These are phyloP conservation scores for Trifolium fragiferum DNA, from an alignment of 306 rosid species.

Conservation along the genomic window DNA sequence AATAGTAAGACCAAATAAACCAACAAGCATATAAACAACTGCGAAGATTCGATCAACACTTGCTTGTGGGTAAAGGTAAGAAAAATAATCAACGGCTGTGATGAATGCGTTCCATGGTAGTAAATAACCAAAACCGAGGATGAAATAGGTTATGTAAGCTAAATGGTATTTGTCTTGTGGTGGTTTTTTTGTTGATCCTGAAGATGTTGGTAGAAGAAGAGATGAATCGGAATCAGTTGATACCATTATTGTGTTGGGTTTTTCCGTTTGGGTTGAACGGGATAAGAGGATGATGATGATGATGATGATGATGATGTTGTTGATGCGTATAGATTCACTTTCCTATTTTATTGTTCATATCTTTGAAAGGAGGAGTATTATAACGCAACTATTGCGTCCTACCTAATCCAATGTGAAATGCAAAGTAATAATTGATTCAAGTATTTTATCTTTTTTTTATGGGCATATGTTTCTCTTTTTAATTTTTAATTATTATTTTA, in stretches of 20 bases:
- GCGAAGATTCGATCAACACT: constrained; percentile 87
- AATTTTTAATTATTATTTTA: too few relatives aligned
- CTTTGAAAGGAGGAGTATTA: background rate
- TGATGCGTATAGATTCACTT: background rate
- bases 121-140: constrained; percentile 66
- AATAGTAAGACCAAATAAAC: constrained; percentile 57
- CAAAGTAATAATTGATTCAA: background rate
- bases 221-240: constrained; percentile 15
- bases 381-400: background rate
- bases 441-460: too few relatives aligned
- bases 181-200: background rate
- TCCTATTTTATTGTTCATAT: background rate
- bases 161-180: constrained; percentile 68
- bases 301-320: background rate
- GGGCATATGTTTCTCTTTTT: too few relatives aligned
- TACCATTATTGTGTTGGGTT: background rate
- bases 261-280: background rate
- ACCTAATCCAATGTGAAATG: background rate
- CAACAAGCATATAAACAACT: constrained; percentile 67
- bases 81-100: constrained; percentile 89
- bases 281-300: background rate
- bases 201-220: background rate
- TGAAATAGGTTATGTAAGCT: constrained; percentile 75
- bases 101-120: constrained; percentile 94
- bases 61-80: constrained; percentile 75